Evolutionary conservation across 208 protist species (phyloP).

Genomic region (Leishmania tarentolae): DNA sequence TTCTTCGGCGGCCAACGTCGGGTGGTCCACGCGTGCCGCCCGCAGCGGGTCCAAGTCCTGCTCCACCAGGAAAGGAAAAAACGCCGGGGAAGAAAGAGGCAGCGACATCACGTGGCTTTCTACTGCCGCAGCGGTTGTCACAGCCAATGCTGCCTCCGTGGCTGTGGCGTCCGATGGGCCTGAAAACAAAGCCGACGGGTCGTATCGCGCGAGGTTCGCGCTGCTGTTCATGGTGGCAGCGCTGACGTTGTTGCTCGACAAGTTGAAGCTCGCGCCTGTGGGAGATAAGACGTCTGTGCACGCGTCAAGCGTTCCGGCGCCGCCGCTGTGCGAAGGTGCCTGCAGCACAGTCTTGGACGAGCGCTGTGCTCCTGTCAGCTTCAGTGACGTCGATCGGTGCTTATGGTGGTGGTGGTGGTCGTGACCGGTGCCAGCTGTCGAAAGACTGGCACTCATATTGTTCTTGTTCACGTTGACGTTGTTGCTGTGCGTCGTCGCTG

Average conservation of each 20-base stretch:
- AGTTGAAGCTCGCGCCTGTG: background rate
- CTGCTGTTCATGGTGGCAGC: slow-evolving; percentile 5
- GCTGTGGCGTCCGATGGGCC: background rate
- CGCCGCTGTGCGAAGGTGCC: background rate
- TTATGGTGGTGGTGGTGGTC: background rate
- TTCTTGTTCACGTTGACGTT: slow-evolving; percentile 4
- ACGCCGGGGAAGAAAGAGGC: slow-evolving; percentile 15
- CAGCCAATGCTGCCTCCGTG: slow-evolving; percentile 2
- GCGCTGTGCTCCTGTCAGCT: background rate
- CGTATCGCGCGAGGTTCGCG: background rate
- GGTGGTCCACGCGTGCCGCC: slow-evolving; percentile 65
- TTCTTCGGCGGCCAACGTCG: slow-evolving; percentile 76
- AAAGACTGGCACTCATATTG: background rate
- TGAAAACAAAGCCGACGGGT: background rate
- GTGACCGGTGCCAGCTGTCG: background rate
- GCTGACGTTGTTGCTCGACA: background rate
- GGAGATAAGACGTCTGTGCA: background rate
- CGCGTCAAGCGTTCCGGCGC: background rate
- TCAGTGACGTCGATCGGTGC: background rate
- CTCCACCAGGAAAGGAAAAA: slow-evolving; percentile 31
- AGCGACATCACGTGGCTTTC: background rate
- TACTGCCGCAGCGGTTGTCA: background rate
- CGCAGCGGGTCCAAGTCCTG: slow-evolving; percentile 58
- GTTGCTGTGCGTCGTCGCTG: background rate
- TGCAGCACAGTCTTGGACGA: background rate